Percentiles rank a stretch among this genome's conserved stretches.
These are phyloP conservation scores for Tulasnella sp. DNA, from an alignment of 768 basidiomycete species.

Conservation along the genomic window DNA sequence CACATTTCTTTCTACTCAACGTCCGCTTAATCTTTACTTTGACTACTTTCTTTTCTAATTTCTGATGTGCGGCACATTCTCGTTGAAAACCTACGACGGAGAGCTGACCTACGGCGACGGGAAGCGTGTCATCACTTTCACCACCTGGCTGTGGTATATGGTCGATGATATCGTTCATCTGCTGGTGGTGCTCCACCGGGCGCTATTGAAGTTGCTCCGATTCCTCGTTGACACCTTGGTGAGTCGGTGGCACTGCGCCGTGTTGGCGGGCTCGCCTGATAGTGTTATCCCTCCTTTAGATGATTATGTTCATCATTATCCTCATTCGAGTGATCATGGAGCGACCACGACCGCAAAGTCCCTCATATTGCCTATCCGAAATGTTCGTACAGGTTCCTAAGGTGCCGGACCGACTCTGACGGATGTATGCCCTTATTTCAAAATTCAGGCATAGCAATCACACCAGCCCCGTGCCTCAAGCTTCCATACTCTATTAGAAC, in stretches of 20 bases:
- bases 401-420: neutral
- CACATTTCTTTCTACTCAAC: neutral
- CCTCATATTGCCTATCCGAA: neutral
- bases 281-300: neutral
- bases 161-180: neutral
- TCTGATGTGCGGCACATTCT: constrained; percentile 19
- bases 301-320: neutral
- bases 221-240: neutral
- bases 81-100: neutral
- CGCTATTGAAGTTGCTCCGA: neutral
- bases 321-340: neutral
- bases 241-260: neutral
- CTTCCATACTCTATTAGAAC: neutral
- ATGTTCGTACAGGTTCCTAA: neutral
- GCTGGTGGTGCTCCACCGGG: neutral
- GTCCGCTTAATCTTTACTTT: neutral
- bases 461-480: neutral
- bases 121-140: neutral
- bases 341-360: neutral
- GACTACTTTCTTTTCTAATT: neutral
- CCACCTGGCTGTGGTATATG: constrained; percentile 3
- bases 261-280: neutral
- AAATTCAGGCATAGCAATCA: neutral
- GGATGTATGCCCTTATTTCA: neutral
- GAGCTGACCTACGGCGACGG: constrained; percentile 13